Percentiles rank a stretch among this genome's conserved stretches.
phyloP scores from a whole-genome alignment of 768 basidiomycete genomes.

The Stropharia rugosoannulata region DNA sequence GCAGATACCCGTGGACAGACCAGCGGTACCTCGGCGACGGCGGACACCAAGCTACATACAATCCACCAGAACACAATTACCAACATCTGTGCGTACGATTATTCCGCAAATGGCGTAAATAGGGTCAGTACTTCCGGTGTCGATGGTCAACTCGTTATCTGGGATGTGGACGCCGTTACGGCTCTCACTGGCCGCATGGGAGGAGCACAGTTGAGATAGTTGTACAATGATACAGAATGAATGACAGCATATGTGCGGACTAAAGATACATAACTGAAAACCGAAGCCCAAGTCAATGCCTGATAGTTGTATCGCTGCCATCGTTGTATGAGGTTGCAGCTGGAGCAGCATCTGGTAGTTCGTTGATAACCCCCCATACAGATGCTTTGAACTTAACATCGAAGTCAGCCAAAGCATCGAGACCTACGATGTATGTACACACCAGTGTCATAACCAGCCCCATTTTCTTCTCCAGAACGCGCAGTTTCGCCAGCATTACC shows the following conservation, averaged over 20 bases:
- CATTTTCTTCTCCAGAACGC: conserved; percentile 91
- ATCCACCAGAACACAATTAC: conserved; percentile 99
- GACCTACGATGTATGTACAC: conserved; percentile 19
- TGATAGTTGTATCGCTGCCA: conserved; percentile 24
- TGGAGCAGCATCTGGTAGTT: conserved; percentile 47
- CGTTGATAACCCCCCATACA: conserved; percentile 91
- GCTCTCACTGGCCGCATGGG: conserved; percentile 51
- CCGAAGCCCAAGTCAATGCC: conserved; percentile 11
- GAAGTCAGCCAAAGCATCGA: not conserved
- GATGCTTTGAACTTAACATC: conserved; percentile 85
- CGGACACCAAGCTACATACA: conserved; percentile 79
- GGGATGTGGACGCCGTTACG: conserved; percentile 69
- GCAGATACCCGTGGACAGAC: conserved; percentile 80
- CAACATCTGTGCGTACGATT: conserved; percentile 77
- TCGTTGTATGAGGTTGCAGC: conserved; percentile 21
- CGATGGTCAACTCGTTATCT: conserved; percentile 91
- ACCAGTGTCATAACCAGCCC: conserved; percentile 92
- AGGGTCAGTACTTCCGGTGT: conserved; percentile 91
- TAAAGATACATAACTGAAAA: conserved; percentile 10
- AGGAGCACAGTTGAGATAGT: conserved; percentile 41
- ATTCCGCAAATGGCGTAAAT: conserved; percentile 50
- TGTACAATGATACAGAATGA: conserved; percentile 2
- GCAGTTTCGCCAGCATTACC: conserved; percentile 68
- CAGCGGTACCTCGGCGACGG: conserved; percentile 22
- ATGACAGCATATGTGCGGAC: not conserved